These are phyloP conservation scores for Komagataella pastoris DNA, from an alignment of 805 yeast genomes.

Conservation along the genomic window DNA sequence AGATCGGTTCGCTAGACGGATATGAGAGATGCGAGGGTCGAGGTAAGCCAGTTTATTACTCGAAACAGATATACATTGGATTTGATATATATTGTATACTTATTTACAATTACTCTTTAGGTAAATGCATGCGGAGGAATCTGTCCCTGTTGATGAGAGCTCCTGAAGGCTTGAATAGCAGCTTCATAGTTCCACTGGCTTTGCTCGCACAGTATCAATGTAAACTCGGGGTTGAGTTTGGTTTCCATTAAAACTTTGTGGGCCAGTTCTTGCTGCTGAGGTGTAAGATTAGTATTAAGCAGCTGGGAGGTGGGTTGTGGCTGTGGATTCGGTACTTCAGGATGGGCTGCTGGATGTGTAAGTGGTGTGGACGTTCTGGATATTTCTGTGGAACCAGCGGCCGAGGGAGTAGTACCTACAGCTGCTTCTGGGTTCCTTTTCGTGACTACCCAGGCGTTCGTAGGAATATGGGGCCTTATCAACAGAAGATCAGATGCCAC, in stretches of 20 bases:
- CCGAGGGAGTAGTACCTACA: conserved; percentile 6
- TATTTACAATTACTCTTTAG: not conserved
- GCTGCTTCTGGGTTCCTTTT: conserved; percentile 4
- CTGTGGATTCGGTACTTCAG: conserved; percentile 9
- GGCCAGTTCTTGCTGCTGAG: conserved; percentile 49
- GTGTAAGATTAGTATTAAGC: conserved; percentile 32
- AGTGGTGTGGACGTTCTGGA: conserved; percentile 7
- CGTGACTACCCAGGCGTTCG: conserved; percentile 38
- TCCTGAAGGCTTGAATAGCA: conserved; percentile 60
- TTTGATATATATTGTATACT: not conserved
- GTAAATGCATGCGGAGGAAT: conserved; percentile 46
- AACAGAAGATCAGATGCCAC: conserved; percentile 78
- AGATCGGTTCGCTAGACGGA: not conserved
- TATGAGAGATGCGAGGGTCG: not conserved
- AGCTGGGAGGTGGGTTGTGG: conserved; percentile 32
- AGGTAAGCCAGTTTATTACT: not conserved
- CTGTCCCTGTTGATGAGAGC: conserved; percentile 35
- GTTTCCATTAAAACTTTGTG: conserved; percentile 60
- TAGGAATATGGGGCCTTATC: conserved; percentile 45
- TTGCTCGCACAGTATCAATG: conserved; percentile 75
- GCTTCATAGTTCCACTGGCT: conserved; percentile 70
- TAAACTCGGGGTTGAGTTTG: conserved; percentile 63
- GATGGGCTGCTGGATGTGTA: conserved; percentile 6
- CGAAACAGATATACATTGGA: not conserved
- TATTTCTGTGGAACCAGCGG: conserved; percentile 5